Evolutionary conservation across 140 eudicot species (phyloP).

Genomic region (Bidens hawaiensis): DNA sequence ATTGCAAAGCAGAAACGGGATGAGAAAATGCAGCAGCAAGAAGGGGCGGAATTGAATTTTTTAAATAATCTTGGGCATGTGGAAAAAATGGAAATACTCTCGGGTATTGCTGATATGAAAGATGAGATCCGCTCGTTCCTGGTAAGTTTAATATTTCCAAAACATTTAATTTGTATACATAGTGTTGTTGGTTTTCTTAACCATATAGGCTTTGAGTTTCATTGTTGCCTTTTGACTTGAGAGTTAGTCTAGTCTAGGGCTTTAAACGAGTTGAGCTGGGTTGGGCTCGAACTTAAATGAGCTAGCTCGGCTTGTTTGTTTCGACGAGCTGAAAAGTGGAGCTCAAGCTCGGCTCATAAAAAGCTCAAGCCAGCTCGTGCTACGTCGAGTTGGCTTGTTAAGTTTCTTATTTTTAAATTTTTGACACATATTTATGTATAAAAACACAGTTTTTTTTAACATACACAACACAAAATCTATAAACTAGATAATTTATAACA

Average conservation of each 20-base stretch:
- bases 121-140: slow-evolving; percentile 61
- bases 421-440: too few relatives aligned
- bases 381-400: too few relatives aligned
- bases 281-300: too few relatives aligned
- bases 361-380: too few relatives aligned
- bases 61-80: slow-evolving; percentile 75
- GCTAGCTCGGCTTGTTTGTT: too few relatives aligned
- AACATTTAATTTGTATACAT: slow-evolving; percentile 1
- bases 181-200: too few relatives aligned
- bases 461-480: too few relatives aligned
- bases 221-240: not conserved
- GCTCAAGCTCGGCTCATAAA: too few relatives aligned
- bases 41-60: slow-evolving; percentile 57
- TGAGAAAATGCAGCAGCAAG: slow-evolving; percentile 70
- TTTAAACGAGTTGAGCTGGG: too few relatives aligned
- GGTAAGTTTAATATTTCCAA: slow-evolving; percentile 36
- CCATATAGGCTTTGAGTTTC: not conserved
- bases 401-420: too few relatives aligned
- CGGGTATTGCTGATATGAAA: slow-evolving; percentile 91
- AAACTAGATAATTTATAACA: too few relatives aligned
- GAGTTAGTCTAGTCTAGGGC: not conserved
- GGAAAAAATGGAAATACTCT: slow-evolving; percentile 78
- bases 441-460: too few relatives aligned
- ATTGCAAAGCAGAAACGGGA: slow-evolving; percentile 68
- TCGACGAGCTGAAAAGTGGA: not conserved